Evolutionary conservation across 1,139 yeast species (phyloP), one percentile per base, ranked within the genome.

Genomic region (Hansenula lynferdii): DNA sequence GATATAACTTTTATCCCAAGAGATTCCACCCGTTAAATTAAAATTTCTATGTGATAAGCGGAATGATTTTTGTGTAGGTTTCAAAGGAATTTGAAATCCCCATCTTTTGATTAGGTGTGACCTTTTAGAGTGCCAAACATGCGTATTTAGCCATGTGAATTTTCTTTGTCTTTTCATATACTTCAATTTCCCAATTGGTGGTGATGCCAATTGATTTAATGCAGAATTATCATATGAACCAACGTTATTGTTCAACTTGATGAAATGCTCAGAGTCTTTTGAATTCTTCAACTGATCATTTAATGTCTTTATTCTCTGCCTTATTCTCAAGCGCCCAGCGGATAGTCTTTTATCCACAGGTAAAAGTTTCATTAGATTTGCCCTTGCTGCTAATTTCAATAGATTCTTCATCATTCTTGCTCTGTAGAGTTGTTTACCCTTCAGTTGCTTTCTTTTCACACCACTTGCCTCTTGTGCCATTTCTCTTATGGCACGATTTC

Each of bases 61-160:
- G 56, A 77, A 92, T 49, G 89, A 83, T 60, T 92, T 94, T 55
- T 86, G 95, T 1, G 96, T 86, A 0, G 98, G 97, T 16, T 78
- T 69, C 45, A 72, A 65, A 0, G 96, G 94, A 10, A 94, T 71
- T 44, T 84, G 85, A 61, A 73, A 89, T 0, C 92, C 94, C 85
- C 90, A 84, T 48, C 79, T 64, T 49, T 80, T 81, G 22, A 75
- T 72, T 83, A 94, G 73, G 54, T 90, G 96, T 8, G 95, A 87
- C 46, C 99, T 69, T 56, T 94, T 94, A 3, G 95, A 94, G 55
- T 90, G 96, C 97, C 97, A 94, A 1, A 89, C 71, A 60, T 94
- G 99, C 0, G 96, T 83, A 0, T 96, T 92, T 24, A 86, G 60
- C 99, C 99, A 94, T 6, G 72, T 72, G 52, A 69, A 76, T 2